These are phyloP conservation scores for Croton setiger DNA, from an alignment of 441 rosid species.

Conservation along the genomic window DNA sequence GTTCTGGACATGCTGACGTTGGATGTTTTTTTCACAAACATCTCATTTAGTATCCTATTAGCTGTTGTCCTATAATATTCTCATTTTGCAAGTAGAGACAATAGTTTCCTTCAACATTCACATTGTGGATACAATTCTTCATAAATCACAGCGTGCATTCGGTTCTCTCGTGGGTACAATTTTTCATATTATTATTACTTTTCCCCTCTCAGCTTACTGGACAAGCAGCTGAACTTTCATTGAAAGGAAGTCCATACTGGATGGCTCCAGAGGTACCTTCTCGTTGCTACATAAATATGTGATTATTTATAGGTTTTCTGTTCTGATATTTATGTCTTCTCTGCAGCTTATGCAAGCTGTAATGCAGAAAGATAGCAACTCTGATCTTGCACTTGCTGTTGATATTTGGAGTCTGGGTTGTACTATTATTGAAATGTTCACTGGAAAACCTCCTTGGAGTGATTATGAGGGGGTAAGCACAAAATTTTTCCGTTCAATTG, in stretches of 20 bases:
- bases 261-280: conserved; percentile 96
- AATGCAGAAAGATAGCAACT: conserved; percentile 69
- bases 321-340: conserved; percentile 27
- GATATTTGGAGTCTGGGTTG: conserved; percentile 99
- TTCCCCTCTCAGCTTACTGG: conserved; percentile 65
- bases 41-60: neutral
- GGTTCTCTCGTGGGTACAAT: conserved; percentile 11
- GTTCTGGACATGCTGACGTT: neutral
- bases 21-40: neutral
- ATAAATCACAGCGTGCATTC: too few relatives aligned
- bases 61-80: neutral
- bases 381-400: conserved; percentile 84
- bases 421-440: conserved; percentile 92
- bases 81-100: neutral
- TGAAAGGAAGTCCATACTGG: conserved; percentile 98
- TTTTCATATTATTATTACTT: conserved; percentile 9
- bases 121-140: conserved; percentile 8
- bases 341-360: conserved; percentile 89
- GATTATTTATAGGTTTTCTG: neutral
- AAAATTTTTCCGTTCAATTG: neutral
- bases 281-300: conserved; percentile 12
- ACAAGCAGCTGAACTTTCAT: conserved; percentile 80
- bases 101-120: neutral
- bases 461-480: conserved; percentile 87
- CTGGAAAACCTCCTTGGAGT: conserved; percentile 98